A percentile compares a stretch with the other conserved stretches of the same genome.
Conservation (phyloP, 2,329 filamentous ascomycete species). For the Nannizzia gypsea region DNA sequence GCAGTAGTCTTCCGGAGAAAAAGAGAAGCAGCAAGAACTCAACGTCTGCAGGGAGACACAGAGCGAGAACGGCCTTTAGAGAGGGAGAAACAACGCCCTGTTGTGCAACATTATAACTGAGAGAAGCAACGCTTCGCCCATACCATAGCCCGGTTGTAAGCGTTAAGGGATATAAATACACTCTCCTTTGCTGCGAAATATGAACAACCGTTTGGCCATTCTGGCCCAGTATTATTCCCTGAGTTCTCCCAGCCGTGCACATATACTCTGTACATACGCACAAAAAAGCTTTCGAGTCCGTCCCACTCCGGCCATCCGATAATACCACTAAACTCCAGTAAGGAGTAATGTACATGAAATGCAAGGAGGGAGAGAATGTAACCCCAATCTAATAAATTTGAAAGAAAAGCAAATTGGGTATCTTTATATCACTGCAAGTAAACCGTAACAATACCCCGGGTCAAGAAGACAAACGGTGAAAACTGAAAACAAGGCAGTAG, state of each 20-base stretch:
- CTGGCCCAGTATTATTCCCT: background rate
- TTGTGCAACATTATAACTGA: background rate
- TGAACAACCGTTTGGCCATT: background rate
- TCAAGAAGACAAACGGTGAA: background rate
- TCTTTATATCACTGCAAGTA: slow-evolving; percentile 4
- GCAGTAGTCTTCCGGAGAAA: background rate
- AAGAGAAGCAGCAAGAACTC: background rate
- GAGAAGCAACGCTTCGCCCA: background rate
- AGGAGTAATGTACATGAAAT: background rate
- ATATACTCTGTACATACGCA: background rate
- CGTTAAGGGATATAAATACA: background rate
- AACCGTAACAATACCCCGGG: slow-evolving; percentile 1
- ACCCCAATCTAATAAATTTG: slow-evolving; percentile 1
- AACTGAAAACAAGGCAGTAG: background rate
- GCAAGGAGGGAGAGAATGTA: background rate
- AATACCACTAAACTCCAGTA: background rate
- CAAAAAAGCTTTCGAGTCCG: background rate
- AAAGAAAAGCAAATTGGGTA: slow-evolving; percentile 2
- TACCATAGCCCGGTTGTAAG: no score
- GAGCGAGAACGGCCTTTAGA: background rate
- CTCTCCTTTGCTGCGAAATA: background rate
- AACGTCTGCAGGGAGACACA: background rate
- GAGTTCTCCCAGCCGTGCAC: background rate
- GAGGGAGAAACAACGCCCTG: background rate
- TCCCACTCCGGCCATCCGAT: background rate